Evolutionary conservation across 345 rosid genomes (phyloP), one percentile per base, ranked within the genome.

Genomic region (Nephelium lappaceum): DNA sequence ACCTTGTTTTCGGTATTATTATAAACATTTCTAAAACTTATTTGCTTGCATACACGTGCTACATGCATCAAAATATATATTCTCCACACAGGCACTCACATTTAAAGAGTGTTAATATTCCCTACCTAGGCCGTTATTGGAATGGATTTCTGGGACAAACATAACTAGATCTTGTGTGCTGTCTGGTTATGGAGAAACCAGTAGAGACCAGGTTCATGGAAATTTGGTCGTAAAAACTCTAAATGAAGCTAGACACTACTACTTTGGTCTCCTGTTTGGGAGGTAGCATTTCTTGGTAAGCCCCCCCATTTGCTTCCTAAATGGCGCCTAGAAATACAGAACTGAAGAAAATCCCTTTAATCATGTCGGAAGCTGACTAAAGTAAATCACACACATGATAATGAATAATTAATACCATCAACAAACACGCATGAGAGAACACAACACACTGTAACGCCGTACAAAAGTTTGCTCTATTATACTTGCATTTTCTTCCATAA

Each of bases 341-440:
- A 43, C 36, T 31, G 36, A 31, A 31, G 23, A 24, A 61, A 6
- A 45, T 49, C 45, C 43, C 42, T 23, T 38, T 42, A n/a, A 36
- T 69, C 14, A 65, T 65, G 77, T 80, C 76, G 62, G 76, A 70
- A 73, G 41, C 45, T n/a, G 51, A 74, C 55, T 18, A n/a, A 57
- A 62, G 41, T 47, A 18, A 43, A n/a, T 36, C 76, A 69, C n/a
- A 41, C 19, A 45, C 41, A 42, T 45, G 23, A 8, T 12, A 41
- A 49, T 72, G 67, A 69, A 36, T 72, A 36, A 71, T 51, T 51
- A 51, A 51, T 15, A 51, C 27, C 80, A 77, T 43, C 69, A 8
- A 58, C 38, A 69, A 61, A 57, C 64, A 49, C 39, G 72, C 63
- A 60, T 31, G 25, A 47, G 23, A 10, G 4, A 2, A 41, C 43